Base-by-base conservation (phyloP, 768 basidiomycete genomes). In the Crassisporium funariophilum region DNA sequence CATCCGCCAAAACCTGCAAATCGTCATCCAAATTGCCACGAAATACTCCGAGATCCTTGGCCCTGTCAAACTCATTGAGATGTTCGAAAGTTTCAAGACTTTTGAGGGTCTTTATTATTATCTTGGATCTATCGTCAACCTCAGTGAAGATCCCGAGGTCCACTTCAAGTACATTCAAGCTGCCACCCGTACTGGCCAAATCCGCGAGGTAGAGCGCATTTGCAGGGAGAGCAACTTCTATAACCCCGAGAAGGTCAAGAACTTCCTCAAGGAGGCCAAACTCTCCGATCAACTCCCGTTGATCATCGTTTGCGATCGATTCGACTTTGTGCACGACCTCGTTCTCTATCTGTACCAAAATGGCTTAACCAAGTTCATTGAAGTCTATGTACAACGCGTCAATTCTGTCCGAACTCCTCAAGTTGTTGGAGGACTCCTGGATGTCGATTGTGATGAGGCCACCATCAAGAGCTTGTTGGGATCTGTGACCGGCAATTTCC, bases 91-190 rank as follows among this genome's bases (percentile, higher is more conserved):
- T 34, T 97, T 91, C 82, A 98, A 98, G 79, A 95, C 83, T 49
- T 98, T 92, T 55, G 97, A 99, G 65, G 97, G 94, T 65, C 82
- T 99, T 19, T 99, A 98, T 75, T 98, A 98, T 71, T 98, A 98
- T 66, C 86, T 99, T 35, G 97, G 97, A 20, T 95, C 95, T 8
- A 81, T 99, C 55, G 97, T 99, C 65, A 99, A 98, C 70, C 79
- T 99, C 54, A 92, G 88, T 65, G 83, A 92, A 64, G 97, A 99
- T 67, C 80, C 91, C 4, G 97, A 99, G 66, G 95, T 99, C 2
- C 90, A 98, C 75, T 99, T 97, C 84, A 98, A 99, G 76, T 98
- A 98, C 72, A 98, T 99, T 62, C 95, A 98, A 63, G 97, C 97
- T 20, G 97, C 97, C 5, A 95, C 94, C 2, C 85, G 95, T 20